Percentiles rank a stretch among this genome's conserved stretches.
Evolutionary conservation across 2,329 filamentous ascomycete species (phyloP).

Genomic region (Colletotrichum trifolii): DNA sequence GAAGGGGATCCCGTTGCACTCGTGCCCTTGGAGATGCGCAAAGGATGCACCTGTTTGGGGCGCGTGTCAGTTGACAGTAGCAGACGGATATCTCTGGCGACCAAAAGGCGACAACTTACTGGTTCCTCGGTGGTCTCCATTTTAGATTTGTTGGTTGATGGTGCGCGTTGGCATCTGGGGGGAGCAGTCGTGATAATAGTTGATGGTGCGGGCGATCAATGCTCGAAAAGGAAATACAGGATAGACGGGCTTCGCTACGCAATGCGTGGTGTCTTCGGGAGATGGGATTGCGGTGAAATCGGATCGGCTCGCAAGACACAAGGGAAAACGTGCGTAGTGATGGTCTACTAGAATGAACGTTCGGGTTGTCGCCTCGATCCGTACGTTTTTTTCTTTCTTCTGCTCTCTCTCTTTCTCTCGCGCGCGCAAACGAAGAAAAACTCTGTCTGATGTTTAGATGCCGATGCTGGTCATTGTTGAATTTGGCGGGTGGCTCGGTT

Average conservation of each 20-base stretch:
- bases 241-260: constrained; percentile 15
- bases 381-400: constrained; percentile 4
- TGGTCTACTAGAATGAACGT: constrained; percentile 33
- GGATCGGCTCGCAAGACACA: constrained; percentile 23
- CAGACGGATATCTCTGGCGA: not conserved
- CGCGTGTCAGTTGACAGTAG: constrained; percentile 4
- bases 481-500: constrained; percentile 1
- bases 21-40: constrained; percentile 81
- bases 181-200: constrained; percentile 6
- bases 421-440: too few species aligned
- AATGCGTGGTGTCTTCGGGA: constrained; percentile 5
- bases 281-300: constrained; percentile 1
- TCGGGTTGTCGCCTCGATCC: constrained; percentile 21
- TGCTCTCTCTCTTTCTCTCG: not conserved
- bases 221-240: constrained; percentile 16
- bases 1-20: constrained; percentile 64
- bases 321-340: constrained; percentile 27
- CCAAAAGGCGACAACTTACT: constrained; percentile 20
- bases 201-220: constrained; percentile 15
- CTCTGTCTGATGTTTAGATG: constrained; percentile 9
- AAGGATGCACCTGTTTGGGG: constrained; percentile 72
- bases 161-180: constrained; percentile 28
- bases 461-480: constrained; percentile 25
- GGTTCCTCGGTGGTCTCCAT: constrained; percentile 38
- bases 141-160: constrained; percentile 20